Evolutionary conservation across 192 early-diverging fungal genomes (phyloP).

Genomic region (Coemansia asiatica): DNA sequence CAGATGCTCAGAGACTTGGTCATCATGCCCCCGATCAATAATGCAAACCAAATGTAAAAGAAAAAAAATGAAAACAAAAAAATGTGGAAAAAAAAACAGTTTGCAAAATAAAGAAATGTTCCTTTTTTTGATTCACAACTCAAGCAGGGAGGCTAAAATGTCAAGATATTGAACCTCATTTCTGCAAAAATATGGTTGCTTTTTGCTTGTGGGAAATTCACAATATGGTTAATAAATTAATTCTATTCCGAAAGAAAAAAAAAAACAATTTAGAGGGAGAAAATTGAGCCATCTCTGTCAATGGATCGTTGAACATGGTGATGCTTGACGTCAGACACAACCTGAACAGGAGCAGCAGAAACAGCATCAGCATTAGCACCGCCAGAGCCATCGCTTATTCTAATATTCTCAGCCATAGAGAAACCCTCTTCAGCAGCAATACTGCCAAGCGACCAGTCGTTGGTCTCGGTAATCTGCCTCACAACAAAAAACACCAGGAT

Average conservation of each 20-base stretch:
- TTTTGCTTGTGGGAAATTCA: too few relatives aligned
- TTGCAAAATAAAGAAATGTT: too few relatives aligned
- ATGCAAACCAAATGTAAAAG: not conserved
- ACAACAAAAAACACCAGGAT: slow-evolving; percentile 29
- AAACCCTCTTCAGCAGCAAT: slow-evolving; percentile 9
- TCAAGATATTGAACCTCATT: too few relatives aligned
- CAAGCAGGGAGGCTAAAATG: too few relatives aligned
- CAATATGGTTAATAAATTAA: too few relatives aligned
- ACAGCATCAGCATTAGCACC: too few relatives aligned
- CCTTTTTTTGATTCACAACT: too few relatives aligned
- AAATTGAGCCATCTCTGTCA: not conserved
- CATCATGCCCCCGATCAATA: not conserved
- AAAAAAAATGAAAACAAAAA: too few relatives aligned
- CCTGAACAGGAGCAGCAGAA: not conserved
- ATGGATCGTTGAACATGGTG: not conserved
- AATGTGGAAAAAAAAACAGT: not conserved
- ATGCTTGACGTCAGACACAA: not conserved
- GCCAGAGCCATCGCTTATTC: not conserved
- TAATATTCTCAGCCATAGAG: not conserved
- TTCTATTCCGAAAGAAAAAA: too few relatives aligned
- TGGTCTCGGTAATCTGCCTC: slow-evolving; percentile 39
- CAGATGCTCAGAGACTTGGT: slow-evolving; percentile 54
- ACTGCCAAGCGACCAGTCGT: slow-evolving; percentile 42
- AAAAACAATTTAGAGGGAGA: not conserved
- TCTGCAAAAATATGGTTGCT: too few relatives aligned